Base-by-base conservation (phyloP, 164 flowering plant genomes). In the Macadamia tetraphylla region DNA sequence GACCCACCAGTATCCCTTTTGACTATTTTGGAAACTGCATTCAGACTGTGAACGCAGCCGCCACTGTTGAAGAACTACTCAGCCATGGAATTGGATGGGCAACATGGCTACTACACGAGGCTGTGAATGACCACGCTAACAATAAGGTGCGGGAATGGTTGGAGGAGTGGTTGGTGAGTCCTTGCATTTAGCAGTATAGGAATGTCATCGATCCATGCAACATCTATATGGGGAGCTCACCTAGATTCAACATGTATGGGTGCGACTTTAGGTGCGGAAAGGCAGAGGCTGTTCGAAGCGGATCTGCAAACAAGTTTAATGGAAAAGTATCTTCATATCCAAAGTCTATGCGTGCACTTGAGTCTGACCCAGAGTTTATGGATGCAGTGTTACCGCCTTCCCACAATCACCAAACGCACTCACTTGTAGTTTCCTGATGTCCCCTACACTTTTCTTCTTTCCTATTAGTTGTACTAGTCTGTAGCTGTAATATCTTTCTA, bases 11-110 rank as follows among this genome's bases (percentile, higher is more conserved):
- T 87, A 57, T 57, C 85, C 0, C 57, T 14, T 10, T n/a, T n/a
- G 63, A 80, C n/a, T 82, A 81, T 72, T 85, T 87, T 32, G 88
- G 88, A 6, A 83, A 83, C 71, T 73, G 68, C 6, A 69, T 82
- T 67, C 70, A 72, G 0, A 31, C 72, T 0, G 71, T 79, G 32
- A 42, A 52, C 58, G 76, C 65, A 0, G 51, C 31, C 1, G 52
- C 80, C 23, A 74, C 71, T 1, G 81, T 71, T 0, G 84, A 82
- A 9, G 86, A 87, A 51, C 58, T 85, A 13, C 74, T 83, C 0
- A 64, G 65, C 3, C 62, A 76, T 1, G 69, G 44, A 7, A 67
- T 78, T 10, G 80, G 78, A 32, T 74, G 76, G 76, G 70, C 74
- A 10, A 71, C 71, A 6, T 31, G 62, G 68, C 32, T 63, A 29